A percentile compares a stretch with the other conserved stretches of the same genome.
phyloP scores from a whole-genome alignment of 2,329 filamentous ascomycete genomes.

The Colletotrichum sp. region DNA sequence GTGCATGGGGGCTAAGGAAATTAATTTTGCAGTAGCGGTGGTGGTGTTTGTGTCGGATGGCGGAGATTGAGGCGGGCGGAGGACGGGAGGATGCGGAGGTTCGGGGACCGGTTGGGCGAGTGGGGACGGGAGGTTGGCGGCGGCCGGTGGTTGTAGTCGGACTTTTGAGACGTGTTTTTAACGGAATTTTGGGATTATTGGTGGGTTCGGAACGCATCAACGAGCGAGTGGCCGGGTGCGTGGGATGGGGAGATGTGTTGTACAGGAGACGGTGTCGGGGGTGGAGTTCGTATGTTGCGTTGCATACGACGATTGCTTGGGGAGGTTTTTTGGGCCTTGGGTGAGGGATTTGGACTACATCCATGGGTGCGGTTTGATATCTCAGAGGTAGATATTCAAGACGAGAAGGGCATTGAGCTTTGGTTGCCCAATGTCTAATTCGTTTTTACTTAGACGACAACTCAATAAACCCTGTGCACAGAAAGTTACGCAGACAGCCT shows the following conservation, averaged over 20 bases:
- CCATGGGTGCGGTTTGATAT: background rate
- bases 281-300: background rate
- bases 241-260: background rate
- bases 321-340: background rate
- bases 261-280: background rate
- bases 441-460: background rate
- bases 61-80: background rate
- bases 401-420: rapidly evolving
- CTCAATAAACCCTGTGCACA: background rate
- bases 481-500: background rate
- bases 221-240: background rate
- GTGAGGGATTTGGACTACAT: background rate
- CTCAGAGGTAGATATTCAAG: background rate
- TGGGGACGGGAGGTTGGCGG: background rate
- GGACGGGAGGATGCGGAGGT: background rate
- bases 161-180: background rate
- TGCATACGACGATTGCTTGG: background rate
- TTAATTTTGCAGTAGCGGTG: background rate
- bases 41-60: background rate
- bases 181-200: background rate
- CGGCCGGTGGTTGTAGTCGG: background rate
- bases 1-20: background rate
- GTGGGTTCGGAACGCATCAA: background rate
- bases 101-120: background rate
- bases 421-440: background rate